Evolutionary conservation across 2,329 filamentous ascomycete species (phyloP).

Genomic region (Cladosporium cucumerinum): DNA sequence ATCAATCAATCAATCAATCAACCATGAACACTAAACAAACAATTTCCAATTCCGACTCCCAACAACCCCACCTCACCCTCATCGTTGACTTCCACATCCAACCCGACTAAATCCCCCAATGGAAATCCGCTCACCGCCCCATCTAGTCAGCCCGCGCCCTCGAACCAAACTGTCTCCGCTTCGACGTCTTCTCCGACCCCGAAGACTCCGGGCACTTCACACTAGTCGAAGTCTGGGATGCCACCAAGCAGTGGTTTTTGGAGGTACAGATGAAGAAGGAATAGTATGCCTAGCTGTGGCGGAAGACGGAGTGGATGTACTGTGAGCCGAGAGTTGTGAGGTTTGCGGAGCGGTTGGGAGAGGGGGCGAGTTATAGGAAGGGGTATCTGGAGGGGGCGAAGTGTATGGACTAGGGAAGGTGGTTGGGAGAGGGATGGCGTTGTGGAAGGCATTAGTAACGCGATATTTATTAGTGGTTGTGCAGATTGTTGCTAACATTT

Average conservation of each 20-base stretch:
- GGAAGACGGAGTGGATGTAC: constrained; percentile 22
- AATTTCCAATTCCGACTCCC: background rate
- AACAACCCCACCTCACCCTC: constrained; percentile 19
- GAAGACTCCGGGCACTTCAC: constrained; percentile 18
- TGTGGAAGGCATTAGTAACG: too few relatives aligned
- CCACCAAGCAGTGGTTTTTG: constrained; percentile 22
- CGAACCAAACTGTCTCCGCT: constrained; percentile 23
- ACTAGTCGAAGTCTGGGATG: constrained; percentile 25
- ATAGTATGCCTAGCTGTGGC: constrained; percentile 22
- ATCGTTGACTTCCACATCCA: constrained; percentile 26
- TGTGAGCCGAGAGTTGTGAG: constrained; percentile 20
- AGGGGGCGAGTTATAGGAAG: constrained; percentile 19
- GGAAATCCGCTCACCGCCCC: constrained; percentile 24
- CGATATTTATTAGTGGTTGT: too few relatives aligned
- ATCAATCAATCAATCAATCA: background rate
- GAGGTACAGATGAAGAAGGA: constrained; percentile 24
- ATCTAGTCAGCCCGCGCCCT: constrained; percentile 22
- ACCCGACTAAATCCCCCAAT: constrained; percentile 21
- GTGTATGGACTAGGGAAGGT: background rate
- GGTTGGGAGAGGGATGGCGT: background rate
- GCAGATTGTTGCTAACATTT: too few relatives aligned
- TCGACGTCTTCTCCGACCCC: constrained; percentile 24
- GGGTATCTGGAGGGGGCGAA: constrained; percentile 20
- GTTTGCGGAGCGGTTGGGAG: constrained; percentile 22
- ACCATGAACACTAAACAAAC: background rate